Base-by-base conservation (phyloP, 2,329 filamentous ascomycete species). In the Pseudopithomyces chartarum region DNA sequence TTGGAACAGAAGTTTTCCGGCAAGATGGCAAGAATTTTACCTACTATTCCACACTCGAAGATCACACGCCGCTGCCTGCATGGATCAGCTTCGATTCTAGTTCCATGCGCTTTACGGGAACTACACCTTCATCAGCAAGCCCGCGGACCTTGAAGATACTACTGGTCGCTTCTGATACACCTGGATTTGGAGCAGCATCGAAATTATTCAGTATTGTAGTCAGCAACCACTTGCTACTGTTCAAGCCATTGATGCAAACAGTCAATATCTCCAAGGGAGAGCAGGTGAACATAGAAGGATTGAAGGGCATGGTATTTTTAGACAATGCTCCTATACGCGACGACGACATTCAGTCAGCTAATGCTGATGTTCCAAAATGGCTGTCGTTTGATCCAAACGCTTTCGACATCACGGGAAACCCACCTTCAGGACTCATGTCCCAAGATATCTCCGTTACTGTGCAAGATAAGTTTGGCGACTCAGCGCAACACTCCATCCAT, bases 51-150 rank as follows among this genome's bases (percentile, higher is more conserved):
- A 87, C 89, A 2, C 89, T 90, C 3, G 82, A 81, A 5, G 85
- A 94, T 67, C 90, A 90, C 67, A 90, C 90, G n/a, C 92, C 92
- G 34, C 78, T 97, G 34, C 92, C 92, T 19, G 88, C 91, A 0
- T 97, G 92, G 92, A 79, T 96, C 43, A 78, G 79, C n/a, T 97
- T 97, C 67, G 84, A 95, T 63, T 70, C 83, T 1, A 71, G 71
- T 1, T 80, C 76, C 0, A 77, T 96, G 38, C 82, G 81, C 0
- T 96, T 96, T 65, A 85, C 84, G 1, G 92, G 92, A 22, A 84
- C 77, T 33, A 89, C 89, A 1, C 92, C 91, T 1, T 78, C 86
- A 45, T 83, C 85, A 56, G 84, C 88, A 32, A 56, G 87, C 7
- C 88, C 91, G 3, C 89, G 96, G 68, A 83, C 79, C 0, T 95